Evolutionary conservation across 371 early-diverging fungal genomes (phyloP), one percentile per base, ranked within the genome.

Genomic region (Mucor piriformis): DNA sequence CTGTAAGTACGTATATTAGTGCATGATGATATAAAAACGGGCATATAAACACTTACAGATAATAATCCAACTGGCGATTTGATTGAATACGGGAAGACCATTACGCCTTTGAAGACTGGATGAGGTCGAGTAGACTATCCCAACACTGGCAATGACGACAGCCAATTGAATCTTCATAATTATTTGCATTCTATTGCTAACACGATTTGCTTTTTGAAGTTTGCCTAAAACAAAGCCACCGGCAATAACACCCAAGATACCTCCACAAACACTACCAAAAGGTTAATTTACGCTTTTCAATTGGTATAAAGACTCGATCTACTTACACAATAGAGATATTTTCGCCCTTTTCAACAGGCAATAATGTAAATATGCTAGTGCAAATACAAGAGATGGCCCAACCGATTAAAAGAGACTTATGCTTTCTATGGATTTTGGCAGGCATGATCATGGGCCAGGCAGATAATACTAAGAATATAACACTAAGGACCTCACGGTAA

Each of bases 281-380:
- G 3, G 8, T 18, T 29, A n/a, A 0, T 12, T 0, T n/a, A 20
- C 11, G 20, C 18, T 16, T 53, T 27, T 12, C 12, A 51, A n/a
- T 12, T 24, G 21, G 6, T n/a, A n/a, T n/a, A n/a, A n/a, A n/a
- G n/a, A n/a, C 8, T 24, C 29, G 29, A 8, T 37, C 18, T 34
- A 67, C 83, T 78, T 82, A 91, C 91, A 94, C 90, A 25, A 93
- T 70, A 10, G 58, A 63, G 44, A 90, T 72, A 59, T 90, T 83
- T 58, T 92, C 91, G 18, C 84, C 90, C 64, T 86, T 89, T 61
- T 95, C 95, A 7, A 94, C 95, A 0, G 95, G 94, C 32, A 95
- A 74, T 50, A 94, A 66, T 0, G 94, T 92, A 64, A 96, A 96
- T 11, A 92, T 66, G 56, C 93, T 88, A 2, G 90, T 91, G 46